Evolutionary conservation across 225 moss, liverwort and hornwort species (phyloP).

Genomic region (Marchantia polymorpha): DNA sequence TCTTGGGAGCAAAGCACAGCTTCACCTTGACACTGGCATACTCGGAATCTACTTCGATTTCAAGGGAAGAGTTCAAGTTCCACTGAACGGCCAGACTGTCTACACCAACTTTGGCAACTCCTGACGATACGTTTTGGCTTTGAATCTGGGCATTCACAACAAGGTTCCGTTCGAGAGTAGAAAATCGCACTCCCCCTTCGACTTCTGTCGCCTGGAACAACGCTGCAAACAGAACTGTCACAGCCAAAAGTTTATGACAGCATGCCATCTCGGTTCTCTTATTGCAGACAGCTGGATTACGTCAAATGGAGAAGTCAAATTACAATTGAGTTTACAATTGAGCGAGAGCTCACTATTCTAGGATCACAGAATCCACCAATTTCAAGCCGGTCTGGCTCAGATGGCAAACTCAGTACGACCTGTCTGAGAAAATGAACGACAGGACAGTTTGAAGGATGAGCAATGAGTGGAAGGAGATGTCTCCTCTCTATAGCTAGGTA

Average conservation of each 20-base stretch:
- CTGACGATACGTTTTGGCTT: neutral
- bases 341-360: neutral
- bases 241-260: neutral
- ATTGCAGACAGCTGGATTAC: neutral
- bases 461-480: neutral
- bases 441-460: neutral
- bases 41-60: neutral
- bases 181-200: neutral
- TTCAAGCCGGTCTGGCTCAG: no score
- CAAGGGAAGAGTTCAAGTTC: constrained; percentile 37
- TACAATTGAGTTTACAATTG: neutral
- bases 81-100: constrained; percentile 45
- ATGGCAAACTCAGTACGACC: neutral
- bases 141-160: constrained; percentile 11
- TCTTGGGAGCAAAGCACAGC: constrained; percentile 56
- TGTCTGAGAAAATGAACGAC: neutral
- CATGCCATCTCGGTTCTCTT: neutral
- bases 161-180: constrained; percentile 4
- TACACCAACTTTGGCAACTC: constrained; percentile 29
- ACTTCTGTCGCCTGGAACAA: neutral
- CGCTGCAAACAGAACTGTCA: neutral
- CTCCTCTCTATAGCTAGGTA: neutral
- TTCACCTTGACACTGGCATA: constrained; percentile 38
- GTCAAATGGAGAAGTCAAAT: neutral
- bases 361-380: neutral